These are phyloP conservation scores for Ogataea degrootiae DNA, from an alignment of 805 yeast genomes.

Conservation along the genomic window DNA sequence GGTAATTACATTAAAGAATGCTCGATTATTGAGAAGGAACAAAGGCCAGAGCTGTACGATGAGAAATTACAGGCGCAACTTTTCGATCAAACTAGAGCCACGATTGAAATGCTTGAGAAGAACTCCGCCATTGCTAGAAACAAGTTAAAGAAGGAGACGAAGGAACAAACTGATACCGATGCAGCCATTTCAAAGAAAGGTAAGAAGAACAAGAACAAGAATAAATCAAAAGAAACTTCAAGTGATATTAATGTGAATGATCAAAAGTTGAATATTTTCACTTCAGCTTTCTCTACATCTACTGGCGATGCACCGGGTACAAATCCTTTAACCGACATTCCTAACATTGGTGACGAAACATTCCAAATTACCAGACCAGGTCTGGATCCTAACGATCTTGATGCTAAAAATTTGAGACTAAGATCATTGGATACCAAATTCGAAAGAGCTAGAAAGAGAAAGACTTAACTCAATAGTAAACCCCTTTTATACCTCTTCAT, in stretches of 20 bases:
- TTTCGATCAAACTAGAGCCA: conserved; percentile 54
- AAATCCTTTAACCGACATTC: conserved; percentile 1
- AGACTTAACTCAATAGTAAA: neutral
- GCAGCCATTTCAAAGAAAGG: neutral
- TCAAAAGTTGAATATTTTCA: conserved; percentile 18
- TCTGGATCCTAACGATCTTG: conserved; percentile 5
- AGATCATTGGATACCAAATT: conserved; percentile 22
- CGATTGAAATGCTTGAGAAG: conserved; percentile 61
- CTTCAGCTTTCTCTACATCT: conserved; percentile 17
- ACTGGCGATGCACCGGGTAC: conserved; percentile 2
- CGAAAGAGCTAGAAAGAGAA: conserved; percentile 5
- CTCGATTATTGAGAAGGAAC: conserved; percentile 41
- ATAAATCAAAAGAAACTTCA: neutral
- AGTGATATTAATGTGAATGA: neutral
- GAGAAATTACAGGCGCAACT: conserved; percentile 60
- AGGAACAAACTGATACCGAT: neutral
- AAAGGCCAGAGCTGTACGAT: conserved; percentile 54
- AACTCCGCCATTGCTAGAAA: conserved; percentile 66
- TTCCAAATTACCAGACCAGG: no score
- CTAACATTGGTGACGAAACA: neutral
- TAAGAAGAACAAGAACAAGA: neutral
- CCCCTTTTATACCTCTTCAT: neutral
- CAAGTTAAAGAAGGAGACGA: conserved; percentile 13
- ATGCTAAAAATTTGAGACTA: conserved; percentile 13
- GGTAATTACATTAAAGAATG: conserved; percentile 77